These are phyloP conservation scores for Quercus lobata DNA, from an alignment of 331 rosid genomes.

Conservation along the genomic window DNA sequence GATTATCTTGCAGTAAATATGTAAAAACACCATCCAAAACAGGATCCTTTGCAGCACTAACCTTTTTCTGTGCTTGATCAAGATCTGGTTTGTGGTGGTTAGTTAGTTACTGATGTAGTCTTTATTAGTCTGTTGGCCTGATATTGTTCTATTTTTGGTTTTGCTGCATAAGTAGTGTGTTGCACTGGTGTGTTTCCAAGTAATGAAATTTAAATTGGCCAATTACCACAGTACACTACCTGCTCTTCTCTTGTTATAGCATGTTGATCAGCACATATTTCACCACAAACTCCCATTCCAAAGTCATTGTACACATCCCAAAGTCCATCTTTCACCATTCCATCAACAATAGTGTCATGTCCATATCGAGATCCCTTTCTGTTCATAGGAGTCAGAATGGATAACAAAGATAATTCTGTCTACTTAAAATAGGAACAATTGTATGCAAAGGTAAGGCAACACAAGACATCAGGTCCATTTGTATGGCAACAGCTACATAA, in stretches of 20 bases:
- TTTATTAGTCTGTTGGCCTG: too few species aligned
- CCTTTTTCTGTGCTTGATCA: too few species aligned
- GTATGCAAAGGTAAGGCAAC: slow-evolving; percentile 5
- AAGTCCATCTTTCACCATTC: slow-evolving; percentile 94
- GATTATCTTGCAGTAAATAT: too few species aligned
- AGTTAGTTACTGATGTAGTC: too few species aligned
- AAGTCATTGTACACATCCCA: slow-evolving; percentile 97
- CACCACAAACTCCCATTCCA: slow-evolving; percentile 92
- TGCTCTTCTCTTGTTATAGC: slow-evolving; percentile 77
- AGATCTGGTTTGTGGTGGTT: too few species aligned
- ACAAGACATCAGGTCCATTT: slow-evolving; percentile 15
- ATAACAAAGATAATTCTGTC: background rate
- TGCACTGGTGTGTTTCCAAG: too few species aligned
- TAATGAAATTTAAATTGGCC: background rate
- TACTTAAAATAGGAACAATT: background rate
- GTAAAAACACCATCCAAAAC: too few species aligned
- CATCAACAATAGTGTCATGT: slow-evolving; percentile 78
- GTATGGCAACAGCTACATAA: background rate
- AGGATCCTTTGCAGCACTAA: too few species aligned
- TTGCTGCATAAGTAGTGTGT: too few species aligned
- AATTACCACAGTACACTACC: slow-evolving; percentile 42
- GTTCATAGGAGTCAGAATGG: slow-evolving; percentile 24
- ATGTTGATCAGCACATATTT: slow-evolving; percentile 75
- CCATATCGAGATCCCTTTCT: slow-evolving; percentile 94
- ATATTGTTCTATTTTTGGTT: too few species aligned